Conservation (phyloP, 441 rosid species). For the Adansonia grandidieri region DNA sequence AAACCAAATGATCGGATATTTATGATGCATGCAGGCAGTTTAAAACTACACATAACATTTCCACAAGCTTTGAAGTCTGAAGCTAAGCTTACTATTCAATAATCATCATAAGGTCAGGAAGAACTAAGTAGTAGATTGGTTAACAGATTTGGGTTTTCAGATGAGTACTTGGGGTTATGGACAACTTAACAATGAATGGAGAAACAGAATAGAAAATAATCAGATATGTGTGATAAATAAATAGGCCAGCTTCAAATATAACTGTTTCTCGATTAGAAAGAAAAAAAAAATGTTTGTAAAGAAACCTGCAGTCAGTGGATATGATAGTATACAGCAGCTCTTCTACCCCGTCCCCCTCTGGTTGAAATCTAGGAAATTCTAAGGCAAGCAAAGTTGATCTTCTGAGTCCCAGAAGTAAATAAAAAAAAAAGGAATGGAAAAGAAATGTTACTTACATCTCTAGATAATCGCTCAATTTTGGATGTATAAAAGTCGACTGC, state of each 20-base stretch:
- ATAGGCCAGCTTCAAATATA: not conserved
- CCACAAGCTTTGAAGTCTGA: not conserved
- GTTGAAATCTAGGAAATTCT: too few relatives aligned
- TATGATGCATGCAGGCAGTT: not conserved
- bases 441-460: conserved; percentile 52
- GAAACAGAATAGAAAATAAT: not conserved
- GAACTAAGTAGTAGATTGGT: too few relatives aligned
- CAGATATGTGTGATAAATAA: not conserved
- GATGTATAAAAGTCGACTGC: conserved; percentile 70
- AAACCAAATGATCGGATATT: not conserved
- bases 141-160: not conserved
- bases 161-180: not conserved
- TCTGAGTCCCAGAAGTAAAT: not conserved
- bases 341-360: too few relatives aligned
- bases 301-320: conserved; percentile 5
- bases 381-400: not conserved
- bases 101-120: too few relatives aligned
- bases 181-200: not conserved
- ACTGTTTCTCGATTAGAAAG: not conserved
- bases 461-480: conserved; percentile 57
- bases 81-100: not conserved
- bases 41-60: not conserved
- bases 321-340: not conserved
- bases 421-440: too few relatives aligned
- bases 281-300: not conserved